Evolutionary conservation across 441 rosid species (phyloP).

Genomic region (Bruguiera hainesii): DNA sequence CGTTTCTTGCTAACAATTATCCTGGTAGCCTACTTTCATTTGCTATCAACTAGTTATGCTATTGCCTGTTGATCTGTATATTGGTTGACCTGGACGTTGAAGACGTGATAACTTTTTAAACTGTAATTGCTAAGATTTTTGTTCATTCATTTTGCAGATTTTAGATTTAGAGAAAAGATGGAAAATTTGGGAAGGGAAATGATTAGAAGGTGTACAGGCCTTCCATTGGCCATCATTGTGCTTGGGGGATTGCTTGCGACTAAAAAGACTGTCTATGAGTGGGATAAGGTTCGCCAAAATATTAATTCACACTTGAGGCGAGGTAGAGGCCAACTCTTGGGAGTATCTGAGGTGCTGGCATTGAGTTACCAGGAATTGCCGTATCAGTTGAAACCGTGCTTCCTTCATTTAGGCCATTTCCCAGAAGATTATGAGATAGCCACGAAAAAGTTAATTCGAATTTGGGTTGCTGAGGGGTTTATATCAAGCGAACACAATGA

Average conservation of each 20-base stretch:
- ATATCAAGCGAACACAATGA: not conserved
- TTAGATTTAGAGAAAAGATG: constrained; percentile 11
- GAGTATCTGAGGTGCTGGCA: constrained; percentile 23
- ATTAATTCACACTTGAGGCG: constrained; percentile 15
- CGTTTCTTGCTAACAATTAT: constrained; percentile 19
- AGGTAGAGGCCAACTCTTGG: constrained; percentile 4
- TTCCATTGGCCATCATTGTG: constrained; percentile 37
- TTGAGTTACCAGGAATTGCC: constrained; percentile 26
- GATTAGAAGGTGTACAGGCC: constrained; percentile 29
- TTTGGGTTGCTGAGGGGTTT: constrained; percentile 30
- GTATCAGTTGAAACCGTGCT: constrained; percentile 25
- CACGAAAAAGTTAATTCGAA: constrained; percentile 12
- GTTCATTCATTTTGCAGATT: constrained; percentile 12
- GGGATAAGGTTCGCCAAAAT: constrained; percentile 10
- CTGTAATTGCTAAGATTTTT: not conserved
- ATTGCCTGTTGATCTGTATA: too few species aligned
- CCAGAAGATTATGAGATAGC: constrained; percentile 28
- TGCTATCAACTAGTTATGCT: not conserved
- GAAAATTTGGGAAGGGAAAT: constrained; percentile 28
- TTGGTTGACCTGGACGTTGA: too few species aligned
- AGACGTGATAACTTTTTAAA: too few species aligned
- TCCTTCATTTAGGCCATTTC: constrained; percentile 25
- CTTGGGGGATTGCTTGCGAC: constrained; percentile 36
- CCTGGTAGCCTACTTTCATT: constrained; percentile 16
- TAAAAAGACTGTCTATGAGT: constrained; percentile 8